Base-by-base conservation (phyloP, 805 yeast species). In the Yamadazyma sp. region DNA sequence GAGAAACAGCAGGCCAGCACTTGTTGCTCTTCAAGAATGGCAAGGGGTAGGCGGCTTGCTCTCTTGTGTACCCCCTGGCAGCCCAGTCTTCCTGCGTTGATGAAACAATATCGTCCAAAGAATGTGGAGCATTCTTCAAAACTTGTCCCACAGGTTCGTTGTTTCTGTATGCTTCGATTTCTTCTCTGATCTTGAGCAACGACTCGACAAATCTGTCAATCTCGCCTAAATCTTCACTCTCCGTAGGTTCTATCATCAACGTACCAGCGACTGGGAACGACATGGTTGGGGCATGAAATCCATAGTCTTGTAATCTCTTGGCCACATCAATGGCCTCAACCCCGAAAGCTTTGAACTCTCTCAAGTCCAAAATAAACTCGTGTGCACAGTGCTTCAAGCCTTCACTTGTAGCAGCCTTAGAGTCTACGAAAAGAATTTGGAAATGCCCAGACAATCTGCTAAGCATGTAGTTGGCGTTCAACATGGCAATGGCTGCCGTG, bases 191-290 rank as follows among this genome's bases (percentile, higher is more conserved):
- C 3, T 87, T 62, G 43, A 93, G 78, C 73, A 93, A 74, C 1
- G 98, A 78, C 47, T 88, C 89, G 39, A 89, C 82, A 64, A 93
- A 91, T 54, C 97, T 76, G 63, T 93, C 91, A 45, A 93, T 71
- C 66, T 93, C 99, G 39, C 73, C 85, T 54, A 83, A 65, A 55
- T 88, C 80, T 67, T 93, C 99, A 13, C 93, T 82, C 67, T 93
- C 99, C 3, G 99, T 93, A 42, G 99, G 99, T 68, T 93, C 99
- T 46, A 93, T 80, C 99, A 93, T 93, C 52, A 93, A 74, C 2
- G 99, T 93, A 45, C 95, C 95, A 4, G 97, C 91, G 35, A 93
- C 95, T 7, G 99, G 99, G 86, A 93, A 93, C 2, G 98, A 93
- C 86, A 93, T 82, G 17, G 99, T 93, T 45, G 99, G 99, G 1